Evolutionary conservation across 2,329 filamentous ascomycete species (phyloP), one percentile per base, ranked within the genome.

Genomic region (Paecilomyces niveus): DNA sequence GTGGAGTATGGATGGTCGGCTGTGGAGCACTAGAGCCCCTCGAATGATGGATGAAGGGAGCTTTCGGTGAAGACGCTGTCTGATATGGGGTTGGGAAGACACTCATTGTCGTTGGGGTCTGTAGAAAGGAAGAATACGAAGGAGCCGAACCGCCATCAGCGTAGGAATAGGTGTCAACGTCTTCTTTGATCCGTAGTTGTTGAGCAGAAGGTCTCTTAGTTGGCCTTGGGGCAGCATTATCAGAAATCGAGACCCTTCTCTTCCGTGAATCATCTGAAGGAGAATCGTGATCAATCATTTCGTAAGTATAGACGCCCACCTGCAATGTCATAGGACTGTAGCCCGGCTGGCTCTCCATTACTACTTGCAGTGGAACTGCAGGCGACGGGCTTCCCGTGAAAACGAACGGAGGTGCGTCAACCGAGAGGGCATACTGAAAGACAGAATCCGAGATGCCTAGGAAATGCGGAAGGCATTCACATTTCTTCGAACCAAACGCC

Each of bases 401-500:
- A n/a, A 79, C 72, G 63, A 85, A 84, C 1, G 81, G 81, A 53
- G 92, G 92, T 32, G 88, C 89, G 58, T 90, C 86, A 49, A 86
- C 85, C 53, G 83, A 85, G 65, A 96, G 80, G 31, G 83, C 82
- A 73, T 94, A 96, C 62, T 87, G 83, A 70, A 84, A 89, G 57
- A 76, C 78, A 21, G 84, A 83, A 64, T 83, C 75, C 79, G 84
- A 64, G 74, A 80, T 70, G 77, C 76, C 78, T 76, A 80, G 70
- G 69, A 87, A 87, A 53, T 84, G 81, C 24, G 92, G 80, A 58
- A 86, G 82, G 59, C 86, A 86, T 57, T 84, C 80, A 72, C 86
- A 88, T 72, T 87, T 86, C 67, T 89, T 85, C n/a, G 83, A 81
- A n/a, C 90, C 91, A 73, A 96, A 95, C 53, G 87, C 83, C 57